phyloP scores from a whole-genome alignment of 805 yeast genomes.

The Ogataea populi-albae region DNA sequence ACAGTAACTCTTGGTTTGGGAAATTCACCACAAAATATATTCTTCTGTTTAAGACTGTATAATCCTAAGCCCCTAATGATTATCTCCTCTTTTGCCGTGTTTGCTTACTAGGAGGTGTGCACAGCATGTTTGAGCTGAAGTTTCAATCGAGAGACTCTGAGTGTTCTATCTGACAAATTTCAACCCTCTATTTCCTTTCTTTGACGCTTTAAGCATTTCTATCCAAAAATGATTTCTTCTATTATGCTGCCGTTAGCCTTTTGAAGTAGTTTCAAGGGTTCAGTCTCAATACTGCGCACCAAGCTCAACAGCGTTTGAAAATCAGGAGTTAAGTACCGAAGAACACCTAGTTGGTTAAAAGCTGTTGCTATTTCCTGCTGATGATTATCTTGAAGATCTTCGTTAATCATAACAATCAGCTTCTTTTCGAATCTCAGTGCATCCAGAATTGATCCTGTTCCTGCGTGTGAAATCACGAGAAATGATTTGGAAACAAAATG shows the following conservation, averaged over 20 bases:
- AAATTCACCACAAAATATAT: no score
- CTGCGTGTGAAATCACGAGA: conserved; percentile 82
- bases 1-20: no score
- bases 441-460: conserved; percentile 89
- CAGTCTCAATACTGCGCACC: conserved; percentile 12
- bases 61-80: no score
- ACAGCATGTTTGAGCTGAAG: no score
- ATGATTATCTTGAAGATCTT: conserved; percentile 79
- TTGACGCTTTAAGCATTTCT: no score
- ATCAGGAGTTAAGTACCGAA: conserved; percentile 20
- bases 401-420: conserved; percentile 70
- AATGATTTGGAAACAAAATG: conserved; percentile 45
- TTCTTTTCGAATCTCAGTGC: conserved; percentile 54
- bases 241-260: conserved; percentile 21
- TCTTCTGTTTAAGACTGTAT: no score
- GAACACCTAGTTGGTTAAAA: conserved; percentile 36
- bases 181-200: no score
- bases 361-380: conserved; percentile 74
- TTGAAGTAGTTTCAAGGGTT: conserved; percentile 19
- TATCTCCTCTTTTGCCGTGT: no score
- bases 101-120: no score
- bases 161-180: no score
- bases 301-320: conserved; percentile 16
- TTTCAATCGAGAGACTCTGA: no score
- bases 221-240: conserved; percentile 17